These are phyloP conservation scores for Ophiorrhiza pumila DNA, from an alignment of 257 asterid species.

Conservation along the genomic window DNA sequence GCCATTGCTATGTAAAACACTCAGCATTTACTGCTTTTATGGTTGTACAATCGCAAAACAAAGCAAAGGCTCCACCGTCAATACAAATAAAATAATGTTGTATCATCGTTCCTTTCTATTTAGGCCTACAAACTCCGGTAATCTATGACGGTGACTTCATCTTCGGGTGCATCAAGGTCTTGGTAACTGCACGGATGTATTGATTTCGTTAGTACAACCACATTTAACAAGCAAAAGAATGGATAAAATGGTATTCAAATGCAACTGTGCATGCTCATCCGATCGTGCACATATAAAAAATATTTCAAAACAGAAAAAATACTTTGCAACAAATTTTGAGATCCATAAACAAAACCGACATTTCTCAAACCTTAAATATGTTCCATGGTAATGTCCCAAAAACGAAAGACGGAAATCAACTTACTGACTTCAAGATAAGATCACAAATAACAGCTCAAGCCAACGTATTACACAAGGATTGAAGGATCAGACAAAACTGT, in stretches of 20 bases:
- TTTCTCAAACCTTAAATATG: background rate
- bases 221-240: background rate
- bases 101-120: background rate
- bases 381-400: background rate
- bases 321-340: background rate
- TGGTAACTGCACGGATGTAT: conserved; percentile 63
- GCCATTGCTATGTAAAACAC: conserved; percentile 3
- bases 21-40: background rate
- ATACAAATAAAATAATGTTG: too few species aligned
- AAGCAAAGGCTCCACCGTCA: background rate
- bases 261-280: background rate
- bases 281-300: background rate
- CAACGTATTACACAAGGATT: too few species aligned
- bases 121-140: conserved; percentile 79
- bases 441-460: background rate
- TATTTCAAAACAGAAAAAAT: background rate
- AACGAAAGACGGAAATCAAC: background rate
- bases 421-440: background rate
- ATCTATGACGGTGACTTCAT: conserved; percentile 94
- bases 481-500: background rate
- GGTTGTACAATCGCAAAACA: background rate
- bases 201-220: conserved; percentile 11
- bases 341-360: background rate
- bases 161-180: conserved; percentile 99
- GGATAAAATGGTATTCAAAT: background rate